Conservation (phyloP, 352 stramenopile genomes). For the Globisporangium mamillatum region DNA sequence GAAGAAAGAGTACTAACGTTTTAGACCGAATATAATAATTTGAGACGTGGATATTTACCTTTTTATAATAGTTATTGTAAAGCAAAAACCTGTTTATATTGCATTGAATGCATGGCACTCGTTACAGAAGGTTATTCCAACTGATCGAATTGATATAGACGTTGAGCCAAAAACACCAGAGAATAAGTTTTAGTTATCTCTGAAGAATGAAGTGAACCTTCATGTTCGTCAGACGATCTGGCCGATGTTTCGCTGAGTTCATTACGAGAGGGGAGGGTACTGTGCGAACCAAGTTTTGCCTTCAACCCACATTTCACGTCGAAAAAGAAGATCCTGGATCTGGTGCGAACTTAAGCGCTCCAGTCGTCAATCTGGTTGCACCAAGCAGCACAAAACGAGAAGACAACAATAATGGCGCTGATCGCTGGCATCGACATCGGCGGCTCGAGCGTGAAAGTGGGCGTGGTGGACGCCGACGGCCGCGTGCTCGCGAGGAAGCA, state of each 20-base stretch:
- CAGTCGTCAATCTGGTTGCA: neutral
- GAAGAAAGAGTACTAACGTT: neutral
- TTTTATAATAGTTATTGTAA: too few relatives aligned
- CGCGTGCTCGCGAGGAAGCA: conserved; percentile 48
- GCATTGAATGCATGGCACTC: too few relatives aligned
- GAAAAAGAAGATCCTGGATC: neutral
- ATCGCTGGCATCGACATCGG: conserved; percentile 74
- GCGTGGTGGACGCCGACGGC: conserved; percentile 50
- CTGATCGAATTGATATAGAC: too few relatives aligned
- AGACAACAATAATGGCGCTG: conserved; percentile 19
- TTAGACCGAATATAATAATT: neutral
- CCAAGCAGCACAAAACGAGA: neutral
- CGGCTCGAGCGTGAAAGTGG: conserved; percentile 71
- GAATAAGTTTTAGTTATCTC: too few relatives aligned
- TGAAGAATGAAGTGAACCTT: too few relatives aligned
- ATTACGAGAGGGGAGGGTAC: too few relatives aligned
- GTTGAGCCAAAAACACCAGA: too few relatives aligned
- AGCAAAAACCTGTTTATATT: too few relatives aligned
- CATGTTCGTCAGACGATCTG: too few relatives aligned
- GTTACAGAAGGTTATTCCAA: too few relatives aligned
- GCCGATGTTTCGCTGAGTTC: too few relatives aligned
- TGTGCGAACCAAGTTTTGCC: neutral
- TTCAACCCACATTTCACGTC: neutral
- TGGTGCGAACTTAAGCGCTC: conserved; percentile 1
- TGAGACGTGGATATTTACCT: too few relatives aligned